These are phyloP conservation scores for Russula compacta DNA, from an alignment of 768 basidiomycete genomes.

Conservation along the genomic window DNA sequence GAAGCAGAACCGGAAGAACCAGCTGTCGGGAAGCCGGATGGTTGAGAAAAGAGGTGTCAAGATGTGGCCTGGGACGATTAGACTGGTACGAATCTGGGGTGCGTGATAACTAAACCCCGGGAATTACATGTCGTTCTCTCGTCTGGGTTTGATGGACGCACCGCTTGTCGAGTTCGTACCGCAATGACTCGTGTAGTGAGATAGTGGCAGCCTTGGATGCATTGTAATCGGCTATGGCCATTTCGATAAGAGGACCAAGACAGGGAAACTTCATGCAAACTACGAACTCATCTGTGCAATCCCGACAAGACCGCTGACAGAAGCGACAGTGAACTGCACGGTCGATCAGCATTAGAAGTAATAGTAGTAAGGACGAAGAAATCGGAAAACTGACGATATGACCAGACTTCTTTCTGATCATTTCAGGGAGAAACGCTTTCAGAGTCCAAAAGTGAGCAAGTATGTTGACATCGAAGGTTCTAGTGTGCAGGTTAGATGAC, in stretches of 20 bases:
- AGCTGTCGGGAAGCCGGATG: constrained; percentile 38
- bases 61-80: constrained; percentile 75
- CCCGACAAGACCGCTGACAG: constrained; percentile 63
- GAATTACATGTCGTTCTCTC: constrained; percentile 23
- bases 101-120: constrained; percentile 42
- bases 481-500: constrained; percentile 25
- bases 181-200: constrained; percentile 72
- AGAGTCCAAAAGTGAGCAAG: constrained; percentile 86
- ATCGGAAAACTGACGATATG: constrained; percentile 60
- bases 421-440: constrained; percentile 85
- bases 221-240: constrained; percentile 65
- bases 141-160: constrained; percentile 26
- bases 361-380: not conserved
- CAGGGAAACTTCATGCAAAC: not conserved
- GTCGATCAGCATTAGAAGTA: not conserved
- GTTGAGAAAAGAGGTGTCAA: constrained; percentile 70
- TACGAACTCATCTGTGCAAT: constrained; percentile 67
- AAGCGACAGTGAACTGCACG: constrained; percentile 64
- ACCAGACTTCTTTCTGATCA: constrained; percentile 69
- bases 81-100: constrained; percentile 77
- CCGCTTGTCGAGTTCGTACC: constrained; percentile 81
- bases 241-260: not conserved
- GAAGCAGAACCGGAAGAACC: constrained; percentile 60
- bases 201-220: constrained; percentile 90
- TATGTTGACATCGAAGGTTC: constrained; percentile 86